These are phyloP conservation scores for Pelargonium nanum DNA, from an alignment of 345 rosid species.

Conservation along the genomic window DNA sequence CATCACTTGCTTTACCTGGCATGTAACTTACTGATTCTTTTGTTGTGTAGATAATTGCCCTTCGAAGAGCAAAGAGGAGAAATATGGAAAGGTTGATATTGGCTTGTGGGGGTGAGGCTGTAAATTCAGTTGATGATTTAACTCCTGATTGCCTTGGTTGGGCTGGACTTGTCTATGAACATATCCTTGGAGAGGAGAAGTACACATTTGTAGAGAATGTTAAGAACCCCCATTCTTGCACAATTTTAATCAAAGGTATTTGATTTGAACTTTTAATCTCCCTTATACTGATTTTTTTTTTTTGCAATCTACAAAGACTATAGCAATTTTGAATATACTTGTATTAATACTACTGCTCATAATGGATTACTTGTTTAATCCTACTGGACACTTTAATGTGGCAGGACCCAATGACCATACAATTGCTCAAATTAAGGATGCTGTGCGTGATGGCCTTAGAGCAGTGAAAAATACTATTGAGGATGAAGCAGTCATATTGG, in stretches of 20 bases:
- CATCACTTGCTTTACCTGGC: constrained; percentile 2
- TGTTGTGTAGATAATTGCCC: constrained; percentile 72
- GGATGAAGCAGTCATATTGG: constrained; percentile 85
- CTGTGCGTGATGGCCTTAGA: constrained; percentile 92
- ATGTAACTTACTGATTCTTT: constrained; percentile 3
- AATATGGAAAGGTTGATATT: constrained; percentile 94
- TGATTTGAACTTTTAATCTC: background rate
- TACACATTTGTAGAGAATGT: constrained; percentile 96
- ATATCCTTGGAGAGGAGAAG: constrained; percentile 87
- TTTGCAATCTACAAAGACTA: background rate
- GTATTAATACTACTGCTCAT: no score
- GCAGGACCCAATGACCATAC: constrained; percentile 97
- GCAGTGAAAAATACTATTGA: constrained; percentile 91
- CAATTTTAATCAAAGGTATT: constrained; percentile 85
- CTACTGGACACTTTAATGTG: constrained; percentile 3
- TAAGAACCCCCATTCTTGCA: constrained; percentile 83
- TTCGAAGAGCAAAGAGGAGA: constrained; percentile 96
- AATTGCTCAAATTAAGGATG: constrained; percentile 96
- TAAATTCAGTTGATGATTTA: constrained; percentile 79
- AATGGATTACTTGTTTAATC: background rate
- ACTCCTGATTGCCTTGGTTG: constrained; percentile 89
- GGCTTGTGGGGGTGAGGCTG: constrained; percentile 98
- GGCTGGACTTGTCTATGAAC: constrained; percentile 98
- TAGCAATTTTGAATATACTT: background rate
- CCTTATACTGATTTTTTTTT: background rate